Evolutionary conservation across 176 grass and related monocot species (phyloP), one percentile per base, ranked within the genome.

Genomic region (Raddia guianensis): DNA sequence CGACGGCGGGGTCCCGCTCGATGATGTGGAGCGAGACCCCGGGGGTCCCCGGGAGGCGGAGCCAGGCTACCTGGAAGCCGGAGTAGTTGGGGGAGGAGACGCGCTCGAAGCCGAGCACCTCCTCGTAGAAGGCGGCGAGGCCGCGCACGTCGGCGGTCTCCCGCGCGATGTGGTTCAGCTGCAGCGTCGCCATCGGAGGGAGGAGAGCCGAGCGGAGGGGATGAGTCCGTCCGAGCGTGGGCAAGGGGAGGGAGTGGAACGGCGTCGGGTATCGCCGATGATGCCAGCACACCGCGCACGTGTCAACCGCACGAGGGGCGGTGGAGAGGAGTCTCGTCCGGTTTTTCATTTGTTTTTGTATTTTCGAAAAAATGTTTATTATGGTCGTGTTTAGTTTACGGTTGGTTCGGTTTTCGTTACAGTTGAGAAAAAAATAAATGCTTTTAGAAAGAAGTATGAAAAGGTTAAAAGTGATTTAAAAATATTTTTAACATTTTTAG

Each of bases 101-200:
- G 57, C 77, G 84, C 90, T 98, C 92, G 77, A 98, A 98, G 44
- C 96, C 92, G 47, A 95, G 79, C 68, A 88, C 95, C 67, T 92
- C 88, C 83, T 93, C 86, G 86, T 95, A 98, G 90, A 98, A 98
- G 50, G 81, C 86, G 60, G 92, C 90, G 16, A 95, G 95, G 78
- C 92, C 88, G 9, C 75, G 79, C 79, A 98, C 90, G 88, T 98
- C 90, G 75, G 75, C 70, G 27, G 96, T 89, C 86, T 92, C 96
- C 56, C 88, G 87, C 67, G 92, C 90, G 81, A 95, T 82, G 88
- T 98, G 95, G 88, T 91, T 86, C 4, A 98, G 67, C 86, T 76
- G 88, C 44, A 93, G 92, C 78, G 81, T 86, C 27, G 85, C 87
- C 95, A 98, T 94, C 34, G 75, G 12, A 11, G 70, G 75, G 12